Base-by-base conservation (phyloP, 306 rosid species). In the Medicago arabica region DNA sequence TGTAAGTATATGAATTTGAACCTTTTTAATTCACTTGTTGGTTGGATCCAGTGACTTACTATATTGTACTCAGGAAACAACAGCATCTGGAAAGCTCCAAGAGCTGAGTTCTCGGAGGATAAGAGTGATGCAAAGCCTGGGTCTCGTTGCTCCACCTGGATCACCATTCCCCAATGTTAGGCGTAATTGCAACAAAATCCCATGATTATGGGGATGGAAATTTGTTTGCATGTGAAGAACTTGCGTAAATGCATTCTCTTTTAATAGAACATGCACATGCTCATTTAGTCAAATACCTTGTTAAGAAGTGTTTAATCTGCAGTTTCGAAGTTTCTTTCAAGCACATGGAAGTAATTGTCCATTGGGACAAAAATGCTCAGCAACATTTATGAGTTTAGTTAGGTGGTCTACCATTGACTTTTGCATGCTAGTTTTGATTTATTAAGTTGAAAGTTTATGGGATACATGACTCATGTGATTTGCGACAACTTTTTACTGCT, bases 41-140 rank as follows among this genome's bases (percentile, higher is more conserved):
- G 18, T 14, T 61, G 15, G 70, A 54, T 41, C 50, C 57, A 16
- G 49, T 63, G 21, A 74, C 63, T 69, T 61, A 39, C 15, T 64
- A 16, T 34, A 23, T 21, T 75, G 28, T 43, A 19, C 78, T 31
- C 75, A 88, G 89, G 89, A 77, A 78, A 55, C 71, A 78, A 55
- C 71, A 63, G 58, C 43, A n/a, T 28, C 80, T 3, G 72, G 77
- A 13, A 75, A 81, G 80, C 75, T 83, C 23, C 89, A 69, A 72
- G 94, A 89, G 69, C 71, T 72, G 39, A 85, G 90, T 76, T 76
- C 82, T 0, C 84, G 93, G 72, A 86, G 91, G 83, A 40, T 83
- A 66, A 86, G 81, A 85, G 87, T 88, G 84, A 88, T 85, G 96
- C 83, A 79, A 67, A 78, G 75, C 79, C 96, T 90, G 43, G 96